Evolutionary conservation across 306 rosid species (phyloP), one percentile per base, ranked within the genome.

Genomic region (Heteromeles arbutifolia): DNA sequence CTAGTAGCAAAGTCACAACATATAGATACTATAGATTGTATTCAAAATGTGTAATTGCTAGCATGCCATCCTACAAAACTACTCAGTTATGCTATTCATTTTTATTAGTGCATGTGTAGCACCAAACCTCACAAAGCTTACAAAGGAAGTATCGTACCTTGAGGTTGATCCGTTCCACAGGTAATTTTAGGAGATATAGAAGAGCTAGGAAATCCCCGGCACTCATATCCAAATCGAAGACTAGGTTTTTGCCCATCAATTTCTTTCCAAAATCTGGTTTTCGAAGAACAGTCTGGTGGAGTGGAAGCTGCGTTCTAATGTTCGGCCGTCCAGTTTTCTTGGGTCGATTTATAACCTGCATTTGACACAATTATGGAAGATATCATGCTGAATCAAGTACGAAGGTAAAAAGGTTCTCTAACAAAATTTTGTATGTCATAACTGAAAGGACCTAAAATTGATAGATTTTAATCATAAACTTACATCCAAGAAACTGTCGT

Each of bases 151-250:
- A 45, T 34, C 39, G 44, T 79, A 87, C 95, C 92, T 88, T 88
- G 56, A 86, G 85, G 81, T 86, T 70, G 75, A 90, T 82, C 4
- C 85, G 59, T 80, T 88, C 84, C 57, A 75, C 78, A 62, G 92
- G 91, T 39, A 88, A 77, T 78, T 88, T 86, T 22, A 90, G 82
- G 72, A 88, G 89, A 71, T 88, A 88, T 39, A 90, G 71, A 24
- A 86, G 85, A 57, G 89, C 79, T 10, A 86, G 72, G 71, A 88
- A 88, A 73, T 88, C 96, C 69, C 96, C 91, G 13, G 85, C 93
- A 73, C 93, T 88, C 93, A 90, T 86, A 74, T 90, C 96, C 92
- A 88, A 85, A 77, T 90, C 96, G 75, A 90, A 86, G 19, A 88
- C 89, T 67, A 88, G 77, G 15, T 85, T 77, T 78, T 86, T 90